phyloP scores from a whole-genome alignment of 2,329 filamentous ascomycete species.

The Arthrobotrys conoides region DNA sequence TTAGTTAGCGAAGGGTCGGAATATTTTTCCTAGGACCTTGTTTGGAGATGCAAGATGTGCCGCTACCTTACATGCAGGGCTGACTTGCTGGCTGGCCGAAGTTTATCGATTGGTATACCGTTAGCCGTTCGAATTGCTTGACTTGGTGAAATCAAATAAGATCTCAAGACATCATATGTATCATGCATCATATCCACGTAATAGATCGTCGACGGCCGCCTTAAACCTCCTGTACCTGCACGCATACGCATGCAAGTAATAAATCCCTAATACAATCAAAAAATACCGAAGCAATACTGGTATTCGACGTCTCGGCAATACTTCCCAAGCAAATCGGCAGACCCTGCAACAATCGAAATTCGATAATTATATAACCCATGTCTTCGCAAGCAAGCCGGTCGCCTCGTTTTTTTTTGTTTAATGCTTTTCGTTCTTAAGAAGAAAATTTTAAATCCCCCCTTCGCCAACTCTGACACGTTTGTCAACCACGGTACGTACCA shows the following conservation, averaged over 20 bases:
- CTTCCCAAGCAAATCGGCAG: slow-evolving; percentile 10
- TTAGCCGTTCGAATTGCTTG: background rate
- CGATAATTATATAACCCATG: slow-evolving; percentile 29
- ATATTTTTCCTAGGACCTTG: slow-evolving; percentile 15
- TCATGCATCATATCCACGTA: background rate
- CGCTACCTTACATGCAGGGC: slow-evolving; percentile 21
- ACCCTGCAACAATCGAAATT: slow-evolving; percentile 28
- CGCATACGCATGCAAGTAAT: slow-evolving; percentile 12
- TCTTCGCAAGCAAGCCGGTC: background rate
- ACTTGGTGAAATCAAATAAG: background rate
- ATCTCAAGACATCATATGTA: slow-evolving; percentile 11
- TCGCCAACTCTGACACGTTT: slow-evolving; percentile 22
- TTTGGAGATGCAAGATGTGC: slow-evolving; percentile 15
- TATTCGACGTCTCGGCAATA: slow-evolving; percentile 19
- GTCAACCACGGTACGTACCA: slow-evolving; percentile 28
- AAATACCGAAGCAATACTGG: background rate
- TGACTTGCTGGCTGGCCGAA: slow-evolving; percentile 5
- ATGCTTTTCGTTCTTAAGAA: background rate
- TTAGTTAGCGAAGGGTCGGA: slow-evolving; percentile 10
- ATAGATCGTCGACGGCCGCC: slow-evolving; percentile 22
- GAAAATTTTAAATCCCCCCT: background rate
- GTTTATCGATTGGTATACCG: background rate
- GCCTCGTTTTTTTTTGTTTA: slow-evolving; percentile 15
- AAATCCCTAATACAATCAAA: background rate
- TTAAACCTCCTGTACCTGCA: slow-evolving; percentile 15